Base-by-base conservation (phyloP, 306 rosid species). In the Urtica urens region DNA sequence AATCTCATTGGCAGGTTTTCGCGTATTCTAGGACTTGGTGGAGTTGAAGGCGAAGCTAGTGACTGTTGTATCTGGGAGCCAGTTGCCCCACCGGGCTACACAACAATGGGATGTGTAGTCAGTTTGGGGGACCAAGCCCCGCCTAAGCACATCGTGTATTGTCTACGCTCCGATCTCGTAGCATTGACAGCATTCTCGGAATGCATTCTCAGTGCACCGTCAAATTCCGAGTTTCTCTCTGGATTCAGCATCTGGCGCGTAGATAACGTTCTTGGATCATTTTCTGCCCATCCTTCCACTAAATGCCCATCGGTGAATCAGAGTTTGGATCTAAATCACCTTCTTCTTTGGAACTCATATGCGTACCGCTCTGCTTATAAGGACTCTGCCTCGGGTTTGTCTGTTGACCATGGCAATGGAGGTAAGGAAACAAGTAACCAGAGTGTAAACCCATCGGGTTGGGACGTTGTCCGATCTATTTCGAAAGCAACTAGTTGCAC, bases 1-100 rank as follows among this genome's bases (percentile, higher is more conserved):
- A 67, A 71, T 62, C 81, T 77, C 45, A 75, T 90, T 24, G 92
- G 95, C 31, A 65, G 79, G 61, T 82, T 90, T 65, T 66, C 66
- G 37, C 64, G 66, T 48, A 75, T 75, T 73, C 87, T 65, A 69
- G 83, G 79, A 26, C 67, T 58, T 58, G 66, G 47, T 38, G 81
- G 60, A 50, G 63, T 21, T 54, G 81, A 67, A 43, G 69, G 37
- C 27, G 60, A 56, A 38, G 49, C 78, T 62, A 68, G 48, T 71
- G 90, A 74, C 58, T 84, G 95, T 72, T 90, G 85, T 66, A 66
- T 90, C 63, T 90, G 99, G 99, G 72, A 81, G 85, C 99, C 99
- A 38, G 53, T 85, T 64, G 83, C 94, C 6, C 99, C 99, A 26
- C 72, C 74, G 17, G 99, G 99, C 61, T 90, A 90, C 69, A 73